These are phyloP conservation scores for Planoprotostelium fungivorum DNA, from an alignment of 78 protist genomes.

Conservation along the genomic window DNA sequence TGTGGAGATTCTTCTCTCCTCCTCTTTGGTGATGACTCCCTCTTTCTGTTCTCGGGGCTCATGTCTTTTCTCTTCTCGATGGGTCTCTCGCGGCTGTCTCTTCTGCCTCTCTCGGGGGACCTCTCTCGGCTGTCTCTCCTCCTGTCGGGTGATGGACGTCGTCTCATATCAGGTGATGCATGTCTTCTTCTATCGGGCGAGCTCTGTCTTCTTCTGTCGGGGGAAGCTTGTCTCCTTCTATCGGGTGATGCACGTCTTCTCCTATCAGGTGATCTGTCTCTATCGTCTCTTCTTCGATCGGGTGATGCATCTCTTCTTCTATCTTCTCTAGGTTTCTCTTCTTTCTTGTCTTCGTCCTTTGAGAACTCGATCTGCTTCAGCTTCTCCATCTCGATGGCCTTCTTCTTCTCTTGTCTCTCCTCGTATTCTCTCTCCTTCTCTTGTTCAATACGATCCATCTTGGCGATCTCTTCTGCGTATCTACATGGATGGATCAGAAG, in stretches of 20 bases:
- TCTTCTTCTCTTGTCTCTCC: not conserved
- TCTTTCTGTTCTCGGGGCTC: not conserved
- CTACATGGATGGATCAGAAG: not conserved
- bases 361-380: not conserved
- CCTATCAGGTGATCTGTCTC: not conserved
- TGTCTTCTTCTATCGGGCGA: not conserved
- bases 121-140: too few species aligned
- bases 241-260: not conserved
- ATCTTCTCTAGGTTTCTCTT: not conserved
- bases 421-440: not conserved
- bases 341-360: not conserved
- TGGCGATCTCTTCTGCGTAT: not conserved
- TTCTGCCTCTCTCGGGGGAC: not conserved
- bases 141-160: not conserved
- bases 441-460: not conserved
- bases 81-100: not conserved
- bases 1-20: not conserved
- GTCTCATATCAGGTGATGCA: not conserved
- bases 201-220: not conserved
- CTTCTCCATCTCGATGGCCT: not conserved
- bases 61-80: not conserved
- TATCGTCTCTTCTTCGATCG: not conserved
- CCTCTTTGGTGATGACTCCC: not conserved
- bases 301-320: not conserved
- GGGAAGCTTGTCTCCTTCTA: not conserved